Evolutionary conservation across 192 early-diverging fungal species (phyloP).

Genomic region (Coemansia sp.): DNA sequence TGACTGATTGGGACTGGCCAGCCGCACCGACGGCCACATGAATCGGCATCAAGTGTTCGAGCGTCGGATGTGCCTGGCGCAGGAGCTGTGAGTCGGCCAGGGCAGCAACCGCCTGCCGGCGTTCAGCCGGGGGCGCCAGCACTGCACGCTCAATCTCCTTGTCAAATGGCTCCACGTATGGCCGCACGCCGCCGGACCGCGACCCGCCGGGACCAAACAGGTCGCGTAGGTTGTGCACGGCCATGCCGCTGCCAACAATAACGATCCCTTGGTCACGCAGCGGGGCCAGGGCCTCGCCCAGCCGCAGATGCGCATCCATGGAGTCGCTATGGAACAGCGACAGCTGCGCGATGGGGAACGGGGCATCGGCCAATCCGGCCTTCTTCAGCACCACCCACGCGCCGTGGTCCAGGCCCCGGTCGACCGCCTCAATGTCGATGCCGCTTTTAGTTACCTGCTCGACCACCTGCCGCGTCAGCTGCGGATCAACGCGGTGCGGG

Average conservation of each 20-base stretch:
- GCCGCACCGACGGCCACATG: conserved; percentile 65
- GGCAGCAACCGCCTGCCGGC: conserved; percentile 34
- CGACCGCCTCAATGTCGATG: conserved; percentile 43
- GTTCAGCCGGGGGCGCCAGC: conserved; percentile 15
- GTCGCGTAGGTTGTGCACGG: conserved; percentile 64
- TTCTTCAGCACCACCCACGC: conserved; percentile 66
- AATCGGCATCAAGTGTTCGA: conserved; percentile 66
- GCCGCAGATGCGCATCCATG: conserved; percentile 52
- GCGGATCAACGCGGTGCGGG: conserved; percentile 54
- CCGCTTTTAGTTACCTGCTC: conserved; percentile 47
- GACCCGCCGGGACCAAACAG: conserved; percentile 28
- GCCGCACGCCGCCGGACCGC: conserved; percentile 23
- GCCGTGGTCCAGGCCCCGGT: conserved; percentile 67
- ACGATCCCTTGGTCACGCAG: conserved; percentile 59
- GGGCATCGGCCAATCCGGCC: conserved; percentile 52
- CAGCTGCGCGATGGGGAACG: conserved; percentile 63
- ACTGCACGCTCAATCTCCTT: conserved; percentile 52
- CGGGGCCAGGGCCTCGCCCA: conserved; percentile 54
- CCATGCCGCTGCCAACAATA: conserved; percentile 62
- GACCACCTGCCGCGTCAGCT: conserved; percentile 51
- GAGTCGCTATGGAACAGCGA: conserved; percentile 57
- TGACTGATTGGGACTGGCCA: conserved; percentile 29
- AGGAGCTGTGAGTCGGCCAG: conserved; percentile 46
- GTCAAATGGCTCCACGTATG: conserved; percentile 59
- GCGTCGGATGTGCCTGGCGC: conserved; percentile 58